Base-by-base conservation (phyloP, 2,329 filamentous ascomycete genomes). In the Talaromyces islandicus region DNA sequence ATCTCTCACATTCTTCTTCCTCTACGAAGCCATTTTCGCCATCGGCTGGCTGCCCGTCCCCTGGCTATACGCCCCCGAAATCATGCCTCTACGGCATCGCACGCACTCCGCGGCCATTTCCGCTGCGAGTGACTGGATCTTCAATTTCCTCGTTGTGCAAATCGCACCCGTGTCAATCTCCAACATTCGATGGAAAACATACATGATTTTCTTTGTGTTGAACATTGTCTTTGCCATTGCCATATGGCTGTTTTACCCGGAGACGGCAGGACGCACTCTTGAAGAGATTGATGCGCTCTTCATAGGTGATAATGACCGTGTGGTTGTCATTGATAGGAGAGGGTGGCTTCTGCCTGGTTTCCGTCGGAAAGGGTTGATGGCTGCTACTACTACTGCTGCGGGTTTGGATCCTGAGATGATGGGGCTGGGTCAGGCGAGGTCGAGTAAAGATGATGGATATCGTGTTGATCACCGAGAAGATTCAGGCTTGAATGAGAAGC, bases 261-360 rank as follows among this genome's bases (percentile, higher is more conserved):
- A 35, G 32, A 35, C 32, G 2, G 32, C 32, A 1, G 32, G 12
- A 4, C 11, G 32, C 11, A 35, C 11, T 35, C 12, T 35, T 7
- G 64, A 66, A 56, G 57, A 59, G 14, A 55, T 66, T 24, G 61
- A 64, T 52, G 60, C 63, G n/a, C n/a, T 66, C 29, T 64, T 48
- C 30, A 27, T 51, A 21, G 58, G 35, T 9, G 35, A 38, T 38
- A 38, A 38, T 38, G 14, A 38, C 14, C 35, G 35, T 3, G 35
- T 38, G 14, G 17, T 38, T n/a, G 35, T 38, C 2, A 6, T 38
- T 38, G 35, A 38, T 38, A 38, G 14, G 5, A 38, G 35, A n/a
- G 35, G 35, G 14, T 2, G 35, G 14, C 35, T 38, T 38, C 7
- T 38, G 5, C 35, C 35, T 5, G 14, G 35, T 38, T 38, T 38